Conservation (phyloP, 2,329 filamentous ascomycete genomes). For the Fusarium xyrophilum region DNA sequence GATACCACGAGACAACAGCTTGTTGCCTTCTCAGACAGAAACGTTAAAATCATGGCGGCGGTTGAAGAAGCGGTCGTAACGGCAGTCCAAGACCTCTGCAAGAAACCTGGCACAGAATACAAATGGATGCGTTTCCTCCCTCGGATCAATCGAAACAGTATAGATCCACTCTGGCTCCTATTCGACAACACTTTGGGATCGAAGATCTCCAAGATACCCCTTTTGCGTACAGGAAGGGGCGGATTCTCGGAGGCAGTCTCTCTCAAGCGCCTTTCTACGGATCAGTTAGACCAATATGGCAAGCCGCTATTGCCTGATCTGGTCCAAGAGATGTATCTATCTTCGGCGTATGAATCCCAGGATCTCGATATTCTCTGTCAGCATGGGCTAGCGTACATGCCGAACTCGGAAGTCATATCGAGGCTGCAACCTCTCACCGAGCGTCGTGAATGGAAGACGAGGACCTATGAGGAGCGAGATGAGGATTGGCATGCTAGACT, state of each 20-base stretch:
- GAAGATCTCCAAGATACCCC: not conserved
- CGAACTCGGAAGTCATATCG: not conserved
- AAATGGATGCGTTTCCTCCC: constrained; percentile 3
- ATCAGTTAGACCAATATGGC: not conserved
- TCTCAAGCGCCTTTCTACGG: not conserved
- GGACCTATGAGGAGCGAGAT: not conserved
- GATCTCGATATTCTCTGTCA: not conserved
- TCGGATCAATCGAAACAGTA: not conserved
- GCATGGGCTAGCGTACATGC: not conserved
- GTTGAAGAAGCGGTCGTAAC: not conserved
- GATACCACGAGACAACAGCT: rapidly evolving
- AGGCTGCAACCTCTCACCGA: no score
- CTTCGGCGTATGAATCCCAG: rapidly evolving
- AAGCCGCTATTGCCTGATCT: not conserved
- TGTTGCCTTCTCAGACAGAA: not conserved
- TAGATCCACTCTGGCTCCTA: not conserved
- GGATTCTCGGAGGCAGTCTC: rapidly evolving
- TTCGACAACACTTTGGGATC: rapidly evolving
- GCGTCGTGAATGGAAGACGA: not conserved
- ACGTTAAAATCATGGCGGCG: rapidly evolving
- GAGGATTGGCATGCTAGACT: not conserved
- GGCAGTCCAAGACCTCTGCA: not conserved
- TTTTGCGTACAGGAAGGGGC: not conserved
- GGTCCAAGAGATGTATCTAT: not conserved
- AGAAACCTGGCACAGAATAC: not conserved